Evolutionary conservation across 2,329 filamentous ascomycete species (phyloP), one percentile per base, ranked within the genome.

Genomic region (Fusarium sp.): DNA sequence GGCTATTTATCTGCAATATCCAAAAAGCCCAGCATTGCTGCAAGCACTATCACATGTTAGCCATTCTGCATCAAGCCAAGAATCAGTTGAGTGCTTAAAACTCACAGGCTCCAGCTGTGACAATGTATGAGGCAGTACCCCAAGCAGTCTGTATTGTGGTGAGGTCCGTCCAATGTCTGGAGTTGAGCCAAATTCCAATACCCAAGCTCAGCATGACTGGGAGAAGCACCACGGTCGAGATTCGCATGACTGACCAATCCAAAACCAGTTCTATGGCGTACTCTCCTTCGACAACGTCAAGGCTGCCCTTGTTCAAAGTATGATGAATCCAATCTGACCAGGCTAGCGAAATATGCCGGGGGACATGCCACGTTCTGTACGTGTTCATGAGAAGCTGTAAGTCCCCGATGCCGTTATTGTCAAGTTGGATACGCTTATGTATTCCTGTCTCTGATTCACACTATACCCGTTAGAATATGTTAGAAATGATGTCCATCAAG

Each of bases 371-470:
- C 4, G 3, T 5, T 13, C 6, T 35, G 7, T 29, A 56, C 1
- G 36, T 5, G 3, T 2, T 27, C 36, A 29, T 11, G 0, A 42
- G 11, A 1, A 52, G 29, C 15, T 53, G 36, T 3, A 35, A 18
- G 6, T 52, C 46, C 0, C 11, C n/a, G 5, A 27, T 0, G 0
- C 53, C 36, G 4, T 52, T 41, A 1, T 11, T 13, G 18, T 52
- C 29, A 0, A 52, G 11, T 4, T 1, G 23, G 0, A 56, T 0
- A 1, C 2, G 46, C 2, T 8, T 33, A 21, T 50, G 43, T 0
- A 2, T 18, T 1, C 52, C 43, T 1, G 27, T 56, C 0, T 41
- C 10, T 1, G 0, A 8, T 1, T 52, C 21, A 9, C 36, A 56
- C 36, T 56, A 2, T 7, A 0, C 1, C 6, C 1, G 17, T 50